Conservation (phyloP, 2,329 filamentous ascomycete species). For the Colletotrichum sp. region DNA sequence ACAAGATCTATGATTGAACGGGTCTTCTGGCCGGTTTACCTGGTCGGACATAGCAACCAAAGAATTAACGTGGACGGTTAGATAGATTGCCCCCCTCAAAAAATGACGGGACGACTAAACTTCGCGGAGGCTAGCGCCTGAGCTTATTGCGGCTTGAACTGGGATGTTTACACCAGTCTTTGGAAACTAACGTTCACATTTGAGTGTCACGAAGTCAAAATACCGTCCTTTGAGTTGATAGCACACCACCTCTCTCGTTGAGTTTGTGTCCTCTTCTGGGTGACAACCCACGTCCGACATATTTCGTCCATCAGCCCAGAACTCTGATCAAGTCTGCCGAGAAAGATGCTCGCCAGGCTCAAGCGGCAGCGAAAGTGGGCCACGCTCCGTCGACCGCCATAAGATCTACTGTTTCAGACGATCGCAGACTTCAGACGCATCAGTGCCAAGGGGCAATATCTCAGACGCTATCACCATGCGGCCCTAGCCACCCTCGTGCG, state of each 20-base stretch:
- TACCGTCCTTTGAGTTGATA: background rate
- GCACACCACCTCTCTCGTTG: background rate
- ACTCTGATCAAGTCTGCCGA: background rate
- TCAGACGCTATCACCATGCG: background rate
- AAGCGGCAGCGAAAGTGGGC: background rate
- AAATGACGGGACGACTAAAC: background rate
- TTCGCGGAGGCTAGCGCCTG: background rate
- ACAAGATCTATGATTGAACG: background rate
- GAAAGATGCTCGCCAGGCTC: background rate
- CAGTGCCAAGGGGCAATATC: background rate
- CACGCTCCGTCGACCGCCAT: background rate
- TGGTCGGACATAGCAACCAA: background rate
- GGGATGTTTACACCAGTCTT: background rate
- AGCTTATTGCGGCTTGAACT: background rate
- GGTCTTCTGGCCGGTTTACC: background rate
- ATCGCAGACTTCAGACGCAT: conserved; percentile 20
- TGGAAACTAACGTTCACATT: background rate
- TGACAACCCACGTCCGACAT: background rate
- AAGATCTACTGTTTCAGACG: conserved; percentile 16
- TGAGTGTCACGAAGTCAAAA: background rate
- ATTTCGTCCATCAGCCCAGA: background rate
- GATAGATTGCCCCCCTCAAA: background rate
- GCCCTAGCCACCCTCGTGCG: background rate
- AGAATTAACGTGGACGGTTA: background rate
- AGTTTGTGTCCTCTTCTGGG: background rate